phyloP scores from a whole-genome alignment of 768 basidiomycete genomes.

The Postia placenta region DNA sequence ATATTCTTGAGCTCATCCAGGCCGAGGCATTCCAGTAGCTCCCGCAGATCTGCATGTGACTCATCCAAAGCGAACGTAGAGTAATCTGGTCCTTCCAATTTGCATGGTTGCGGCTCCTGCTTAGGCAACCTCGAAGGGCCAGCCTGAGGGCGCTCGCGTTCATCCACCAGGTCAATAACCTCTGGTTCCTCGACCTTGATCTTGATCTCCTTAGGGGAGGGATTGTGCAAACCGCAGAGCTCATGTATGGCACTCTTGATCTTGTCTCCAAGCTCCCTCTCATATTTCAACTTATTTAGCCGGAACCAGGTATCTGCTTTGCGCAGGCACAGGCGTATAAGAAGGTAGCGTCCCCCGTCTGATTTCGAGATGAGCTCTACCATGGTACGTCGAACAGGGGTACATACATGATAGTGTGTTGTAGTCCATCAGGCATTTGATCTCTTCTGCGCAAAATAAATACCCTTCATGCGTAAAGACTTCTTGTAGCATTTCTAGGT shows the following conservation, averaged over 20 bases:
- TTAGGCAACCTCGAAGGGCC: background rate
- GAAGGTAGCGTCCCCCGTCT: conserved; percentile 44
- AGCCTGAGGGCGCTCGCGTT: conserved; percentile 6
- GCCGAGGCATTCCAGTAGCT: conserved; percentile 37
- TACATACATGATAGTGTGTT: conserved; percentile 44
- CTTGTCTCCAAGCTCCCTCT: conserved; percentile 33
- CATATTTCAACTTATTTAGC: conserved; percentile 37
- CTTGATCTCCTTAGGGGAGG: background rate
- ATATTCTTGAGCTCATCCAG: conserved; percentile 39
- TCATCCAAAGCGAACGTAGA: conserved; percentile 37
- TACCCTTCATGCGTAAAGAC: conserved; percentile 44
- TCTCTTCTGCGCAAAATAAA: conserved; percentile 47
- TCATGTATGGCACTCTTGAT: conserved; percentile 38
- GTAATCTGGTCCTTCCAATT: too few relatives aligned
- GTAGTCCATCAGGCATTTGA: conserved; percentile 37
- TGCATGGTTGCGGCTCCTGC: conserved; percentile 17
- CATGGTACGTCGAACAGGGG: background rate
- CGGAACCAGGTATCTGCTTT: conserved; percentile 52
- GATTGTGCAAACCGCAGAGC: conserved; percentile 27
- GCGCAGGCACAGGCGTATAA: conserved; percentile 57
- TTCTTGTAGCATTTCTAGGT: conserved; percentile 48
- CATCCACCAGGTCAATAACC: conserved; percentile 30
- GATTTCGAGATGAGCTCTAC: background rate
- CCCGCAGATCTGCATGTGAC: conserved; percentile 31
- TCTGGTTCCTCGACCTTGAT: conserved; percentile 22